Evolutionary conservation across 2,329 filamentous ascomycete species (phyloP), one percentile per base, ranked within the genome.

Genomic region (Alternaria hordeiaustralica): DNA sequence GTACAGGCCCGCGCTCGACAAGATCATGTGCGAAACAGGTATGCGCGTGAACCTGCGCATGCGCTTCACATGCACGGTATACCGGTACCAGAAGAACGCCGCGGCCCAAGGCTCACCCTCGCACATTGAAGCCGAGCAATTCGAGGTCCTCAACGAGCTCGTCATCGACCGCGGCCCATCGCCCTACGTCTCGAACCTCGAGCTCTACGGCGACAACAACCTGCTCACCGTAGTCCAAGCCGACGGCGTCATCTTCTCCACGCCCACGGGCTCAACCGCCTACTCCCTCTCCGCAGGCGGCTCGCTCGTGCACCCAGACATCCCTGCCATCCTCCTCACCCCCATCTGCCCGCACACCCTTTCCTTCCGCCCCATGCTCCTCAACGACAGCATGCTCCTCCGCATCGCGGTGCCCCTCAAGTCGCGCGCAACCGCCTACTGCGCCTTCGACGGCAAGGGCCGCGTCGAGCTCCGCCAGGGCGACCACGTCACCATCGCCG

Each of bases 41-140:
- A 98, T 99, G 95, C 91, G 95, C 58, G 95, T 98, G 64, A 98
- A 97, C 76, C 85, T 99, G 71, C 93, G 96, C 70, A 99, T 99
- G 96, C 92, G 96, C 66, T 99, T 99, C 80, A 99, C 96, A 15
- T 98, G 95, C 83, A 98, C 96, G 0, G 94, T 99, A 9, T 97
- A 95, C 83, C 91, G 95, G 47, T 87, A 90, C 69, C 75, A 78
- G 60, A 77, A 79, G 54, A 73, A 78, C 43, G 71, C 77, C 18
- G 78, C 77, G 13, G 78, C 77, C 45, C 80, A 83, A 7, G 82
- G 86, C 11, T 85, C 88, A n/a, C 88, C 89, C 43, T 87, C 90
- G 46, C 78, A 81, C 69, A 91, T 96, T 71, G 94, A 97, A 80
- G 93, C 91, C 47, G 95, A 98, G 82, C 94, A 97, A 75, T 98